phyloP scores from a whole-genome alignment of 192 early-diverging fungal genomes.

The Cladochytrium replicatum region DNA sequence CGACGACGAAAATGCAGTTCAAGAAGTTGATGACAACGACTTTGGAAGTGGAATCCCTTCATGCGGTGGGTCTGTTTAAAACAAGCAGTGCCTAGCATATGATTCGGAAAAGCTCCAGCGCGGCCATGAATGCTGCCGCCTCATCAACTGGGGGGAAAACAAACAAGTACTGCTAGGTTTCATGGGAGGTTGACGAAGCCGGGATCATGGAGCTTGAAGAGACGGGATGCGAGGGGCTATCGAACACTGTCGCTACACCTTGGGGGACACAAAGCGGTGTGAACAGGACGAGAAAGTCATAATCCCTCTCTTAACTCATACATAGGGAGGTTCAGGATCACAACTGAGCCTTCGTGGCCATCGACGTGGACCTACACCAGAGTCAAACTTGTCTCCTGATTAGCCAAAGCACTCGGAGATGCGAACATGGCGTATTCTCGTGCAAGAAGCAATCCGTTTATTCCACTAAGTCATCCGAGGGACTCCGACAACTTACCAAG shows the following conservation, averaged over 20 bases:
- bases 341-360: too few species aligned
- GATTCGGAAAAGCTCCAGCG: not conserved
- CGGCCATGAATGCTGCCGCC: conserved; percentile 19
- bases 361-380: too few species aligned
- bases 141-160: conserved; percentile 6
- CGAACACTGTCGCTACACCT: not conserved
- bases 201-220: conserved; percentile 14
- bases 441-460: conserved; percentile 54
- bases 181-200: conserved; percentile 23
- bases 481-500: conserved; percentile 58
- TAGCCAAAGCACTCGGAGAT: conserved; percentile 55
- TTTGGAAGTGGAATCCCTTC: conserved; percentile 3
- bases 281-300: conserved; percentile 3
- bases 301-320: not conserved
- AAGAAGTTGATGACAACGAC: conserved; percentile 9
- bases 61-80: not conserved
- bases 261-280: conserved; percentile 10
- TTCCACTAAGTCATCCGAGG: conserved; percentile 71
- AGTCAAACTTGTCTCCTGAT: conserved; percentile 32
- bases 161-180: conserved; percentile 4
- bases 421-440: conserved; percentile 68
- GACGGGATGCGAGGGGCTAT: conserved; percentile 8
- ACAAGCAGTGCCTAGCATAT: not conserved
- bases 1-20: conserved; percentile 6
- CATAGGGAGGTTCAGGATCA: not conserved